Conservation (phyloP, 345 rosid genomes). For the Anastatica hierochuntica region DNA sequence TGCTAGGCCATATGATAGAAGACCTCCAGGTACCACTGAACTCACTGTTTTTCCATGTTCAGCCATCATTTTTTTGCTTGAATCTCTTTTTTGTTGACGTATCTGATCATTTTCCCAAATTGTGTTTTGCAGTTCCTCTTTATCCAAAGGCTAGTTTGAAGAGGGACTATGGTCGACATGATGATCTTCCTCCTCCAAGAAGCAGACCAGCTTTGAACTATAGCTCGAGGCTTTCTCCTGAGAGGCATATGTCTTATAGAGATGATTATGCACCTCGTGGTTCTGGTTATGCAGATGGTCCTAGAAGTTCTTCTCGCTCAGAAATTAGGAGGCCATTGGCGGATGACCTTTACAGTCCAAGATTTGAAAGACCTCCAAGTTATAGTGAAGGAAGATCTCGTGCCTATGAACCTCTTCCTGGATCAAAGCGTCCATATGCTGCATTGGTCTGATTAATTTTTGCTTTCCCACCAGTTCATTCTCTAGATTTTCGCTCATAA, state of each 20-base stretch:
- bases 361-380: slow-evolving; percentile 72
- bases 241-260: slow-evolving; percentile 66
- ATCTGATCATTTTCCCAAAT: not conserved
- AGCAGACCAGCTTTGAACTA: slow-evolving; percentile 67
- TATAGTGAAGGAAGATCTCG: slow-evolving; percentile 73
- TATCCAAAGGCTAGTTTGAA: slow-evolving; percentile 65
- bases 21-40: slow-evolving; percentile 56
- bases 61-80: too few species aligned
- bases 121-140: slow-evolving; percentile 46
- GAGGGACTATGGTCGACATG: slow-evolving; percentile 74
- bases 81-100: not conserved
- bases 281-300: slow-evolving; percentile 63
- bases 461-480: not conserved
- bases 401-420: slow-evolving; percentile 76
- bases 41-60: not conserved
- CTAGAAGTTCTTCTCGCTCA: slow-evolving; percentile 56
- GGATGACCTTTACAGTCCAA: slow-evolving; percentile 67
- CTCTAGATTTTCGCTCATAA: not conserved
- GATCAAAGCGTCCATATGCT: slow-evolving; percentile 83
- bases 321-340: slow-evolving; percentile 67
- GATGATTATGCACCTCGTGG: slow-evolving; percentile 71
- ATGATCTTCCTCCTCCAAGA: slow-evolving; percentile 78
- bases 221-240: slow-evolving; percentile 59
- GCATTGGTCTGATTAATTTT: slow-evolving; percentile 54
- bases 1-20: slow-evolving; percentile 73